Percentiles rank a stretch among this genome's conserved stretches.
Evolutionary conservation across 1,284 basidiomycete genomes (phyloP).

Genomic region (Exobasidium cylindrosporum): DNA sequence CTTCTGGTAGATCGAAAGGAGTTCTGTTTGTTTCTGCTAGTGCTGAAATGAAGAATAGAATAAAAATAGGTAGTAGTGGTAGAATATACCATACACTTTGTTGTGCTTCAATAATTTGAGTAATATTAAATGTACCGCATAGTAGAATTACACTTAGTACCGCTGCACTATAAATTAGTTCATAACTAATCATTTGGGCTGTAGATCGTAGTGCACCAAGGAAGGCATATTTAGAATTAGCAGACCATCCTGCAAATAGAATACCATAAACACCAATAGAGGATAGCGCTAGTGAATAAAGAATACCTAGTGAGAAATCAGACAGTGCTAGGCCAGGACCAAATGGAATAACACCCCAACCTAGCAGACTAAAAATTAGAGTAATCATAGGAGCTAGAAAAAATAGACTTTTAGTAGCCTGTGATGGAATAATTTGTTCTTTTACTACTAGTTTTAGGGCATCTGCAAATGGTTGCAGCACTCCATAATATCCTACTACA

Average conservation of each 20-base stretch:
- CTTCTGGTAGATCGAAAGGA: constrained; percentile 57
- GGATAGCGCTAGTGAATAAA: constrained; percentile 55
- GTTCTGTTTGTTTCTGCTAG: constrained; percentile 57
- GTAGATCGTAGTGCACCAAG: constrained; percentile 55
- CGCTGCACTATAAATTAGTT: constrained; percentile 52
- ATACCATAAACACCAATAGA: constrained; percentile 55
- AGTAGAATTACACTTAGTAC: constrained; percentile 54
- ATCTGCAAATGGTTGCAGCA: constrained; percentile 54
- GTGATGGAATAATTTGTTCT: constrained; percentile 46
- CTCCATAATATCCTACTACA: constrained; percentile 51
- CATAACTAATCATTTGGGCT: constrained; percentile 56
- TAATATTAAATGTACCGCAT: constrained; percentile 55
- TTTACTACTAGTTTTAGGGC: constrained; percentile 53
- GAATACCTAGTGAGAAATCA: constrained; percentile 53
- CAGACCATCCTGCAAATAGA: constrained; percentile 55
- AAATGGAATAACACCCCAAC: constrained; percentile 55
- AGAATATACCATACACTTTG: constrained; percentile 56
- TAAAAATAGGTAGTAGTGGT: constrained; percentile 56
- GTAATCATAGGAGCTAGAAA: constrained; percentile 54
- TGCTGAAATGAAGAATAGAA: constrained; percentile 56
- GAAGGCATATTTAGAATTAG: constrained; percentile 56
- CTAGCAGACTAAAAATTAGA: constrained; percentile 54
- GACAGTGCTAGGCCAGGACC: constrained; percentile 49
- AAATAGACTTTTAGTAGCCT: constrained; percentile 53
- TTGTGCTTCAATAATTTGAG: constrained; percentile 55